Base-by-base conservation (phyloP, 495 filamentous ascomycete species). In the Lasiosphaeria ovina region DNA sequence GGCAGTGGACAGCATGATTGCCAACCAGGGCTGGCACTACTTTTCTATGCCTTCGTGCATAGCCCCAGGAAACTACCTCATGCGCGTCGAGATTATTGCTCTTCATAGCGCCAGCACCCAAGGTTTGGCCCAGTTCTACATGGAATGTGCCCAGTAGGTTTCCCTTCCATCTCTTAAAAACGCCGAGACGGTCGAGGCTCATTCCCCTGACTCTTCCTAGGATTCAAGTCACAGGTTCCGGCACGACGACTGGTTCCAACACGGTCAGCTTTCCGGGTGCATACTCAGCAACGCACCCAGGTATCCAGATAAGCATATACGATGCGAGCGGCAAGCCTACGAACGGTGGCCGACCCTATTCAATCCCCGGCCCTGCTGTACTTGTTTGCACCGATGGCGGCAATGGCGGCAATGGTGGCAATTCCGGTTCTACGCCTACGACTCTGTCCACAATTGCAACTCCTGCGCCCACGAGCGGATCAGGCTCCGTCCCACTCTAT, bases 291-390 rank as follows among this genome's bases (percentile, higher is more conserved):
- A 69, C 58, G 42, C 79, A 83, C 55, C 76, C 78, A 0, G 81
- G 82, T 9, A 77, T 85, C 34, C 63, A 79, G 11, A 74, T 84
- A 50, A 79, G 82, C 61, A 74, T 84, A 54, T 74, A 80, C 63
- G 62, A 63, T 5, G 50, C 65, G 8, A 36, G 77, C 55, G 49
- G 44, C 36, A 65, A 42, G 7, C 17, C 54, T 6, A 45, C 31
- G 4, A 57, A 33, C 17, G 54, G 54, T n/a, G 54, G 54, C 34
- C 38, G 40, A 4, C 2, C 56, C 6, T 80, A 80, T 35, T 45
- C 63, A n/a, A 72, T 69, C 5, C 76, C 77, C 6, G 77, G 76
- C n/a, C 76, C 76, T n/a, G 40, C 66, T 3, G 76, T 79, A 51
- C 8, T 67, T 69, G 6, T 58, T 64, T 7, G 66, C 67, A 6